Conservation (phyloP, 495 filamentous ascomycete species). For the Astrothelium subdiscretum region DNA sequence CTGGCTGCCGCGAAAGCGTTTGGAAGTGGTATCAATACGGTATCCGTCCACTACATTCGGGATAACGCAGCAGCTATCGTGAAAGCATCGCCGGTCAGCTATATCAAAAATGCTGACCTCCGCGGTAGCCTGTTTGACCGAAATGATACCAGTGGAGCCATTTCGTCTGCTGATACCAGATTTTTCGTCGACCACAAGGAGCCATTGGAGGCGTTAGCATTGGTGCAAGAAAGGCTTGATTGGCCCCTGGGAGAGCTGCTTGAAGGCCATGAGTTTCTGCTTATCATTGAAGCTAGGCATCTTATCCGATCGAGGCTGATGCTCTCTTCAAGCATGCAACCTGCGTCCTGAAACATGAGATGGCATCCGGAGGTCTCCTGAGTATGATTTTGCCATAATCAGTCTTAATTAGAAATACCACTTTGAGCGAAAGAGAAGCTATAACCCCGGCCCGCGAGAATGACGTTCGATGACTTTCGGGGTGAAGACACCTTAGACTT, state of each 20-base stretch:
- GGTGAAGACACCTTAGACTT: no score
- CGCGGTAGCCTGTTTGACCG: not conserved
- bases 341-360: no score
- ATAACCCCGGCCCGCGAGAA: no score
- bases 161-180: not conserved
- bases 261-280: not conserved
- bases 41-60: not conserved
- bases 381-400: no score
- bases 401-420: no score
- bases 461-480: no score
- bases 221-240: not conserved
- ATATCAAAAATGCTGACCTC: not conserved
- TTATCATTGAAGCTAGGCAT: not conserved
- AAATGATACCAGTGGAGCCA: not conserved
- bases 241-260: not conserved
- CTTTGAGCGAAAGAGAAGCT: no score
- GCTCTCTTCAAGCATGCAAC: no score
- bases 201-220: not conserved
- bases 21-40: conserved; percentile 7
- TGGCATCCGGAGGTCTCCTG: no score
- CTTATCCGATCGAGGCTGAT: not conserved
- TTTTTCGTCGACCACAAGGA: not conserved
- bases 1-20: conserved; percentile 20
- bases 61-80: not conserved
- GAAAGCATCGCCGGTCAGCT: not conserved